Percentiles rank a stretch among this genome's conserved stretches.
Conservation (phyloP, 768 basidiomycete genomes). For the Phylloporus rhodoxanthus region DNA sequence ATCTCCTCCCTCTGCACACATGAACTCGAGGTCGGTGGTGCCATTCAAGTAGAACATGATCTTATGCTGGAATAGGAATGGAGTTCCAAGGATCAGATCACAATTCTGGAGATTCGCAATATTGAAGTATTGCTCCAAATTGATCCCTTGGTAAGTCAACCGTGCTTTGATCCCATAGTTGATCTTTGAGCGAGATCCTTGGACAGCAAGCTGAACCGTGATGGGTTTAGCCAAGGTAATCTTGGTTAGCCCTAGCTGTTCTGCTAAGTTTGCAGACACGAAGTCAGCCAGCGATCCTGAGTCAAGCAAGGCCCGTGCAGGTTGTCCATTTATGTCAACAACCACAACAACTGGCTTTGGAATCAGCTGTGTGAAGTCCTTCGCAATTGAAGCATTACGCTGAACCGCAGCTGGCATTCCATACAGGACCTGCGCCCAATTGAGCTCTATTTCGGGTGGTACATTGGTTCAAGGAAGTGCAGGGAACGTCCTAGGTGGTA, state of each 20-base stretch:
- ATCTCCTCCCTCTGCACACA: constrained; percentile 75
- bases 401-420: neutral
- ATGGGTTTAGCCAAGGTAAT: constrained; percentile 21
- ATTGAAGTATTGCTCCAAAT: constrained; percentile 28
- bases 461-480: too few relatives aligned
- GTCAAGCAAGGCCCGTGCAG: constrained; percentile 19
- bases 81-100: constrained; percentile 6
- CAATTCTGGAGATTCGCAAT: constrained; percentile 31
- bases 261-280: constrained; percentile 24
- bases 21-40: too few relatives aligned
- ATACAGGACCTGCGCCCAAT: too few relatives aligned
- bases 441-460: neutral
- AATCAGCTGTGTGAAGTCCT: neutral
- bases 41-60: too few relatives aligned
- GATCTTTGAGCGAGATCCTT: constrained; percentile 27
- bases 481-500: too few relatives aligned
- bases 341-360: constrained; percentile 13
- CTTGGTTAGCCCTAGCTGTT: constrained; percentile 20
- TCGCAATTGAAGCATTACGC: neutral
- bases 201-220: constrained; percentile 26
- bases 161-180: constrained; percentile 12
- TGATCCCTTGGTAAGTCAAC: constrained; percentile 15
- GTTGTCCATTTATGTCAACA: constrained; percentile 14
- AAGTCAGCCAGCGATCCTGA: constrained; percentile 28
- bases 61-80: too few relatives aligned